Conservation (phyloP, 805 yeast genomes). For the Yamadazyma tumulicola region DNA sequence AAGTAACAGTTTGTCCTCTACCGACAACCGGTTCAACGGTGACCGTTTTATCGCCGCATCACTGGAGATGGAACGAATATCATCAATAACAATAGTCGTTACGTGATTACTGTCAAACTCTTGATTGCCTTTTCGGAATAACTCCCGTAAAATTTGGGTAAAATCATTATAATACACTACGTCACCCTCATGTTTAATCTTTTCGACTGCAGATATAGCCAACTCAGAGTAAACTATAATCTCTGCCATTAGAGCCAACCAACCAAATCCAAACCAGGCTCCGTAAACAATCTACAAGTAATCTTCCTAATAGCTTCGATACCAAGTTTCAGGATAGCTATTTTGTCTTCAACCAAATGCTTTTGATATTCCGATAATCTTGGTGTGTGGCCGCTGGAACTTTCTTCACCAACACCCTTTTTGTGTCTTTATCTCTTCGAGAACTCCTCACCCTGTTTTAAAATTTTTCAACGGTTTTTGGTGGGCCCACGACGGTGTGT, state of each 20-base stretch:
- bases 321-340: no score
- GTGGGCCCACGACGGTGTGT: not conserved
- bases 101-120: constrained; percentile 34
- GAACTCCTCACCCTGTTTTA: not conserved
- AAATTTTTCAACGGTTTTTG: constrained; percentile 8
- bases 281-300: not conserved
- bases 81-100: constrained; percentile 16
- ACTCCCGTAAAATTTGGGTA: constrained; percentile 8
- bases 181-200: not conserved
- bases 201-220: not conserved
- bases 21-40: constrained; percentile 22
- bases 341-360: no score
- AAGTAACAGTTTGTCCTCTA: constrained; percentile 27
- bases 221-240: constrained; percentile 3
- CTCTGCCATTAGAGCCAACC: constrained; percentile 4
- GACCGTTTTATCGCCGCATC: constrained; percentile 17
- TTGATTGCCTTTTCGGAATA: constrained; percentile 29
- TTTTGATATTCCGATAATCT: no score
- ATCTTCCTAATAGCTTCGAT: not conserved
- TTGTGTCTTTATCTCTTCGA: constrained; percentile 1
- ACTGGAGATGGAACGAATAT: not conserved
- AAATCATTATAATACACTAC: not conserved
- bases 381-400: no score
- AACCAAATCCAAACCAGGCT: not conserved
- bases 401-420: no score